Base-by-base conservation (phyloP, 2,329 filamentous ascomycete species). In the Stagonosporopsis vannaccii region DNA sequence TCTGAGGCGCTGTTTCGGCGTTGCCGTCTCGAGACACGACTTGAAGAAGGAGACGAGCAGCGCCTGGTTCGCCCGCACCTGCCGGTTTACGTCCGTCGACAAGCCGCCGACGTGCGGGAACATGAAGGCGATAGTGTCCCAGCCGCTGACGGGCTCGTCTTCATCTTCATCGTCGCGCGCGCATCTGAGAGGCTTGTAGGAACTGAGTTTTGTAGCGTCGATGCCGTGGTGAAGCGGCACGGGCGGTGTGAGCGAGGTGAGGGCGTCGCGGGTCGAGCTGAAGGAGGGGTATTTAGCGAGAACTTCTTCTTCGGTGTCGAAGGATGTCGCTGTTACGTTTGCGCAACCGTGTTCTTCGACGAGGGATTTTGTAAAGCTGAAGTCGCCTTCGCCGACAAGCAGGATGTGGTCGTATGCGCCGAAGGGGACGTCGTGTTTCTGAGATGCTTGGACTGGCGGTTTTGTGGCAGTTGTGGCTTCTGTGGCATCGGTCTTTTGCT, bases 51-150 rank as follows among this genome's bases (percentile, higher is more conserved):
- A 37, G 2, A 72, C 70, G 13, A 71, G 60, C 56, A 74, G 69
- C 47, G 52, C 67, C 59, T 72, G 71, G 79, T 99, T 98, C 75
- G 91, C 87, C 53, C 95, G 87, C 13, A 97, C 92, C 78, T 99
- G 95, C 32, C 95, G 84, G 79, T 97, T 97, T 52, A 97, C 90
- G 79, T 98, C 93, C 66, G 90, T 98, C 62, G 87, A 90, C 69
- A 96, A 88, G 41, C 95, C 95, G 61, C 95, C 95, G 3, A 96
- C 90, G 79, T 99, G 95, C 32, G 95, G 95, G 77, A 99, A 99
- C 81, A 97, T 97, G 85, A 98, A 99, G 63, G 94, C 82, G 60
- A 98, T 88, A 53, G 87, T 84, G 75, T 96, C 88, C 82, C 90
- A 93, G 4, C 80, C 76, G 11, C 58, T 67, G 53, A 65, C 69